phyloP scores from a whole-genome alignment of 2,329 filamentous ascomycete species.

The Xylaria arbuscula region DNA sequence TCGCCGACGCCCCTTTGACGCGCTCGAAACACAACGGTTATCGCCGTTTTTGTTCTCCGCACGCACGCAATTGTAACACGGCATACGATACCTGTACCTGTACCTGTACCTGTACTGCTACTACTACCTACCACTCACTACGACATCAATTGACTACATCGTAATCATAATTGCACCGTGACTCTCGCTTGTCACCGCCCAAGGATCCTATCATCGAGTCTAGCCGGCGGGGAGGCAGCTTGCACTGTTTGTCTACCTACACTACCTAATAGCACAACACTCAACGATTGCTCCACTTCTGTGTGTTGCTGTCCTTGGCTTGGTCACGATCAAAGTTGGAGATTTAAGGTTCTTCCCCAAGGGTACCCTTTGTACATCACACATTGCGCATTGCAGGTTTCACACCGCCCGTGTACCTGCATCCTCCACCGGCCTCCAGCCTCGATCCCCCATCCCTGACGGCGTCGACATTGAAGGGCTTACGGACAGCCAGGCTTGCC shows the following conservation, averaged over 20 bases:
- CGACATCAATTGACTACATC: slow-evolving; percentile 6
- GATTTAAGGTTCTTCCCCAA: background rate
- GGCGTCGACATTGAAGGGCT: slow-evolving; percentile 13
- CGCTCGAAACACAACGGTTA: slow-evolving; percentile 1
- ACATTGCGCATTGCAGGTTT: background rate
- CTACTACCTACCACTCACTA: background rate
- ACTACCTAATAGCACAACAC: too few species aligned
- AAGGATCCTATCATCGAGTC: background rate
- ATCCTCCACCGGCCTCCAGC: slow-evolving; percentile 11
- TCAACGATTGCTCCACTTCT: background rate
- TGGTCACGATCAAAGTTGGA: background rate
- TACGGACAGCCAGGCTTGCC: background rate
- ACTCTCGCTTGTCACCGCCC: background rate
- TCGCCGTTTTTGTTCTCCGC: background rate
- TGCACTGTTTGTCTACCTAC: too few species aligned
- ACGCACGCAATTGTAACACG: background rate
- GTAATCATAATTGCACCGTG: slow-evolving; percentile 10
- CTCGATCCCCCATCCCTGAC: slow-evolving; percentile 3
- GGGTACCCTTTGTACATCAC: background rate
- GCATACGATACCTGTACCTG: background rate
- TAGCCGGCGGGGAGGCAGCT: too few species aligned
- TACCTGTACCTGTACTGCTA: background rate
- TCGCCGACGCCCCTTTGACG: background rate
- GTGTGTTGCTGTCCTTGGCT: background rate
- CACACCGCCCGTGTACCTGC: slow-evolving; percentile 19